Percentiles rank a stretch among this genome's conserved stretches.
These are phyloP conservation scores for Crithidia expoeki DNA, from an alignment of 208 protist genomes.

Conservation along the genomic window DNA sequence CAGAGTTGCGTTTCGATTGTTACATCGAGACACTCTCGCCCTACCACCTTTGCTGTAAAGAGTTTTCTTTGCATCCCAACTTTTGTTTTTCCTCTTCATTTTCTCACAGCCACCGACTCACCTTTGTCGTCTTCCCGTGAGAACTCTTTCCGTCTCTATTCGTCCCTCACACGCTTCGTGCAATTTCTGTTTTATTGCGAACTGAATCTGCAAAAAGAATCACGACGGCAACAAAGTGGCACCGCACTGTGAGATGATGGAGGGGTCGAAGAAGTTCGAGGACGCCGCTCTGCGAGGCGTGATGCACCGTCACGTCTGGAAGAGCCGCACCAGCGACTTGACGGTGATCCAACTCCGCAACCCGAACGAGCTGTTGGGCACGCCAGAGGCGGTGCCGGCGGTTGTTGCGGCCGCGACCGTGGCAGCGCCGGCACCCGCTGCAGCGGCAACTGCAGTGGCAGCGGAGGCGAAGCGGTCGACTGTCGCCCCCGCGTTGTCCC, in stretches of 20 bases:
- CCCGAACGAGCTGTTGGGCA: slow-evolving; percentile 41
- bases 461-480: slow-evolving; percentile 22
- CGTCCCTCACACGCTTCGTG: not conserved
- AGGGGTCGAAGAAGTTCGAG: slow-evolving; percentile 27
- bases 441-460: slow-evolving; percentile 1
- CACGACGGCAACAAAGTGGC: not conserved
- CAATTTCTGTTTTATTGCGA: not conserved
- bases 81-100: slow-evolving; percentile 3
- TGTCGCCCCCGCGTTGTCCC: not conserved
- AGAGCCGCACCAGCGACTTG: slow-evolving; percentile 57
- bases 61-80: not conserved
- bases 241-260: slow-evolving; percentile 8
- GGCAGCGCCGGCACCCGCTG: not conserved
- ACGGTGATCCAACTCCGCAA: slow-evolving; percentile 79
- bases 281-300: slow-evolving; percentile 20
- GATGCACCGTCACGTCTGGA: slow-evolving; percentile 64
- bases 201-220: not conserved
- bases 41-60: not conserved
- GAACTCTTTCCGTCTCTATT: not conserved
- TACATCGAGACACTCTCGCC: not conserved
- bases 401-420: not conserved
- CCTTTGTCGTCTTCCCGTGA: not conserved
- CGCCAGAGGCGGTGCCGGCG: not conserved
- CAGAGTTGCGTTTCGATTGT: slow-evolving; percentile 11
- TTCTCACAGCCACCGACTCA: not conserved